Base-by-base conservation (phyloP, 768 basidiomycete species). In the Ramaria rubella region DNA sequence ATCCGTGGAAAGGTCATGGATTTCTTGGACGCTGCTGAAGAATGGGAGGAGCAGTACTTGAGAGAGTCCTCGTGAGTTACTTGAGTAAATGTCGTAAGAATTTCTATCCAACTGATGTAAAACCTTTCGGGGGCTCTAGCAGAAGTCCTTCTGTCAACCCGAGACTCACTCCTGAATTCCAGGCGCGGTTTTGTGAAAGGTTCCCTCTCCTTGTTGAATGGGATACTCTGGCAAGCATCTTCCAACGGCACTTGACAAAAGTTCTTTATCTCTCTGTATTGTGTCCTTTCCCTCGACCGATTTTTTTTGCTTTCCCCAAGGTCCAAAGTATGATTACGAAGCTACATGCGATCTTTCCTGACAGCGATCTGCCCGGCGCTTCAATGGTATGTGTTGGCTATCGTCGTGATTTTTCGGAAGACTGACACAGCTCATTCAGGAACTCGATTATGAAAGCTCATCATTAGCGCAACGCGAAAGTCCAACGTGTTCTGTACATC, bases 151-250 rank as follows among this genome's bases (percentile, higher is more conserved):
- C 23, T 19, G 46, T 15, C n/a, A 30, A 24, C 7, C 46, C 17
- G 19, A 51, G 31, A 33, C 11, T 14, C 11, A 51, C 30, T 23
- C 3, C 33, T 15, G 49, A 51, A 30, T 51, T n/a, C 17, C 49
- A 51, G 15, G 17, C 4, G 19, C 17, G 5, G 2, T 51, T 51
- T 55, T 55, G 26, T 26, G 44, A 33, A 15, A 48, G 33, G 17
- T 55, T 55, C 19, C 38, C 53, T 30, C 53, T 55, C 30, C 17
- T 55, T 11, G 27, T 55, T 8, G 44, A 29, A 55, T 55, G 53
- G 53, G 38, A 43, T 1, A 30, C 14, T 7, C 29, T 55, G 11
- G 26, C 31, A 34, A 29, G 21, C 5, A 30, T 55, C 29, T 14
- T 42, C 6, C 24, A 30, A 15, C 38, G 53, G 19, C 53, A 55